Percentiles rank a stretch among this genome's conserved stretches.
These are phyloP conservation scores for Talaromyces sp. DNA, from an alignment of 2,329 filamentous ascomycete species.

Conservation along the genomic window DNA sequence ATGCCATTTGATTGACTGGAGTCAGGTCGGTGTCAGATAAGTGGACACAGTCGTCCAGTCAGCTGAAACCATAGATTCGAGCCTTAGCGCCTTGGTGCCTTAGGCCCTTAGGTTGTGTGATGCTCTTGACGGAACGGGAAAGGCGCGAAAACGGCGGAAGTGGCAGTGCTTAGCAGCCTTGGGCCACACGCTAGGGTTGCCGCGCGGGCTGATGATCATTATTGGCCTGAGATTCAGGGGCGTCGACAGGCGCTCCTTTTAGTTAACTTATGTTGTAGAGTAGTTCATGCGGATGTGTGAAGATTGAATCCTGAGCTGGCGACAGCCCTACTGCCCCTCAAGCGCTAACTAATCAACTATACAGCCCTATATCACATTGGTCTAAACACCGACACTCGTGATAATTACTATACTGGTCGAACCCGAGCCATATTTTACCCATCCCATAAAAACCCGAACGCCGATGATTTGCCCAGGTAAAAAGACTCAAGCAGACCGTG, in stretches of 20 bases:
- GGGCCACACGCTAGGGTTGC: neutral
- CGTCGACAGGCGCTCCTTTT: neutral
- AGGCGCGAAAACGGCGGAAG: neutral
- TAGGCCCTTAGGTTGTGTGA: neutral
- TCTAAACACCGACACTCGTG: neutral
- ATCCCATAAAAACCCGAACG: neutral
- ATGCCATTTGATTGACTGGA: neutral
- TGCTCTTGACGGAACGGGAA: conserved; percentile 1
- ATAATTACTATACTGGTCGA: neutral
- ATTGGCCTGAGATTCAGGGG: neutral
- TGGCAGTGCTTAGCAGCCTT: conserved; percentile 3
- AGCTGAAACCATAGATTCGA: neutral
- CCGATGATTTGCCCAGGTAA: neutral
- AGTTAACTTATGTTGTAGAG: neutral
- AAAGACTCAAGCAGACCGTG: neutral
- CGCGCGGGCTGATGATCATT: neutral
- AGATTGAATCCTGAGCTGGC: neutral
- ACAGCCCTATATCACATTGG: neutral
- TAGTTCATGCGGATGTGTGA: neutral
- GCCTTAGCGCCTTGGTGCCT: neutral
- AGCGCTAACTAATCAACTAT: neutral
- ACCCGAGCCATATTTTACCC: neutral
- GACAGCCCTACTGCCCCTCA: neutral
- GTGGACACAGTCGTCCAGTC: conserved; percentile 1
- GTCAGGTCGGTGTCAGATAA: neutral